phyloP scores from a whole-genome alignment of 2,329 filamentous ascomycete genomes.

The Penicillium aurantiogriseum region DNA sequence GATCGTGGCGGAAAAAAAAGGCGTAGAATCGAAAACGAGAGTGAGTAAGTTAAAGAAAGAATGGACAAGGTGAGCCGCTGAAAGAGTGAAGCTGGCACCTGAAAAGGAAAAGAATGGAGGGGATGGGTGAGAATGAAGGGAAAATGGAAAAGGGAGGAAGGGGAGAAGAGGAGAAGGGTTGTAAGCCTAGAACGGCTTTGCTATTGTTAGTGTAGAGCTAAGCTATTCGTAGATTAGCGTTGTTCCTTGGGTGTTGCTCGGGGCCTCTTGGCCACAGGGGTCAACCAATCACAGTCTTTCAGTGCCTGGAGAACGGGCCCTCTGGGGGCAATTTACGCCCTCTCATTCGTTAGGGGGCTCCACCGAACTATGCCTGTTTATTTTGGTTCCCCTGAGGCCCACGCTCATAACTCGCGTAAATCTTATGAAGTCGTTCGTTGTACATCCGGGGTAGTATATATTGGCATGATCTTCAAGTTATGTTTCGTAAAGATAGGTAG shows the following conservation, averaged over 20 bases:
- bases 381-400: constrained; percentile 12
- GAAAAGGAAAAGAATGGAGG: constrained; percentile 33
- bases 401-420: not conserved
- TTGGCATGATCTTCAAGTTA: not conserved
- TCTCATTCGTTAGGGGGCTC: constrained; percentile 9
- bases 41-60: constrained; percentile 38
- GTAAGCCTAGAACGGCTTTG: constrained; percentile 8
- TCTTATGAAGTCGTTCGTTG: not conserved
- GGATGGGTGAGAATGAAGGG: constrained; percentile 23
- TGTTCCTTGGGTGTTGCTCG: constrained; percentile 45
- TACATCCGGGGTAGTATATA: not conserved
- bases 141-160: constrained; percentile 23
- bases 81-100: constrained; percentile 64
- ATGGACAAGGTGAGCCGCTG: constrained; percentile 53
- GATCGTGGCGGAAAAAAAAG: constrained; percentile 7
- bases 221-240: constrained; percentile 37
- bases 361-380: constrained; percentile 19
- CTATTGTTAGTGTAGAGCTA: constrained; percentile 20
- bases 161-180: constrained; percentile 23
- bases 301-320: constrained; percentile 14
- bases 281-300: constrained; percentile 6
- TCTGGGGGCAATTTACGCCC: not conserved
- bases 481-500: not conserved
- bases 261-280: constrained; percentile 51
- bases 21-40: constrained; percentile 4